phyloP scores from a whole-genome alignment of 2,329 filamentous ascomycete genomes.

The Mycosphaerelloides madeirae region DNA sequence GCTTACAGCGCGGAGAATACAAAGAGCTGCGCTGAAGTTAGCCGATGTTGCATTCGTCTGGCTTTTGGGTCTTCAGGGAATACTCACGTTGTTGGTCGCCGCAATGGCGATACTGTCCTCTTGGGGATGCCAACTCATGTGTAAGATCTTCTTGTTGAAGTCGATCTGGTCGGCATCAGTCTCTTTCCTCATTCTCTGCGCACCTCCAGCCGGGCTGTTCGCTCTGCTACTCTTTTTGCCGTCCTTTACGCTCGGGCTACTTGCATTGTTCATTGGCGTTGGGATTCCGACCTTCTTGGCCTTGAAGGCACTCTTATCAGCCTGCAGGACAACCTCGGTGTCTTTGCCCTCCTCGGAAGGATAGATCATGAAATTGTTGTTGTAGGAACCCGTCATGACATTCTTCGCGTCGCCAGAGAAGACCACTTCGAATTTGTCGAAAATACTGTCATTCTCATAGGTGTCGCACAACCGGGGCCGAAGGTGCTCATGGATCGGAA shows the following conservation, averaged over 20 bases:
- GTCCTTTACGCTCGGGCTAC: conserved; percentile 56
- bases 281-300: conserved; percentile 99
- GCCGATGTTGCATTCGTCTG: neutral
- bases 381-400: conserved; percentile 99
- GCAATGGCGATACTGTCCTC: conserved; percentile 99
- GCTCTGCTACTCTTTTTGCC: conserved; percentile 84
- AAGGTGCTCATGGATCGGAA: conserved; percentile 96
- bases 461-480: conserved; percentile 92
- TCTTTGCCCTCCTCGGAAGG: conserved; percentile 94
- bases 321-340: conserved; percentile 93
- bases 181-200: conserved; percentile 96
- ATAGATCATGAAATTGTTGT: conserved; percentile 99
- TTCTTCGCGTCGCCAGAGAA: conserved; percentile 98
- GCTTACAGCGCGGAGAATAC: conserved; percentile 52
- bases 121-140: conserved; percentile 99
- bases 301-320: conserved; percentile 98
- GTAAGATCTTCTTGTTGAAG: conserved; percentile 99
- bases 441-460: conserved; percentile 99
- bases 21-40: conserved; percentile 43
- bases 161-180: conserved; percentile 99
- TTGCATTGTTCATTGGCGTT: conserved; percentile 84
- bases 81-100: conserved; percentile 94
- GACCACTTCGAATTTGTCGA: conserved; percentile 99
- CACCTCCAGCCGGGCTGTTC: conserved; percentile 80
- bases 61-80: neutral